Conservation (phyloP, 1,139 yeast species). For the Protomyces pachydermus region DNA sequence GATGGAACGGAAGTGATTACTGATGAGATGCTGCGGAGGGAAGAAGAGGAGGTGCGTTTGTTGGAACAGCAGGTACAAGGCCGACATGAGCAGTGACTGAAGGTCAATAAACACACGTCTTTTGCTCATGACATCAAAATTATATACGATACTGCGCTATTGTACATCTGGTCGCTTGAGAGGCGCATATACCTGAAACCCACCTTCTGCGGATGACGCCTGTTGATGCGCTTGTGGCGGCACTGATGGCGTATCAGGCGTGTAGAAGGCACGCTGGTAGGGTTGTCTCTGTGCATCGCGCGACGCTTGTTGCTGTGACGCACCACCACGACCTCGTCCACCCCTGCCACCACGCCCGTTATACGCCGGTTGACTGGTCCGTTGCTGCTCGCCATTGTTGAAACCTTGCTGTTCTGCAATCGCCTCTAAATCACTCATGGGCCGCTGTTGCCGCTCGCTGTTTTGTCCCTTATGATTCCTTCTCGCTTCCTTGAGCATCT, state of each 20-base stretch:
- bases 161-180: background rate
- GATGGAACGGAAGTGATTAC: background rate
- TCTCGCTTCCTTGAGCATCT: conserved; percentile 26
- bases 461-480: conserved; percentile 7
- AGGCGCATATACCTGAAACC: background rate
- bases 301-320: background rate
- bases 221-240: background rate
- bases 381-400: background rate
- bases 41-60: conserved; percentile 10
- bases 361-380: background rate
- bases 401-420: conserved; percentile 18
- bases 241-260: background rate
- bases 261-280: background rate
- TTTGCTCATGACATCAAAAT: too few species aligned
- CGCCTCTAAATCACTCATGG: conserved; percentile 16
- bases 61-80: background rate
- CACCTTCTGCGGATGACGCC: background rate
- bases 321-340: background rate
- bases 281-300: background rate
- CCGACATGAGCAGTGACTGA: background rate
- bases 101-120: too few species aligned
- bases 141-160: too few species aligned
- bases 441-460: background rate
- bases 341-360: background rate
- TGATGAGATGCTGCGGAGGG: conserved; percentile 11